A percentile compares a stretch with the other conserved stretches of the same genome.
Conservation (phyloP, 495 filamentous ascomycete genomes). For the Echria macrotheca region DNA sequence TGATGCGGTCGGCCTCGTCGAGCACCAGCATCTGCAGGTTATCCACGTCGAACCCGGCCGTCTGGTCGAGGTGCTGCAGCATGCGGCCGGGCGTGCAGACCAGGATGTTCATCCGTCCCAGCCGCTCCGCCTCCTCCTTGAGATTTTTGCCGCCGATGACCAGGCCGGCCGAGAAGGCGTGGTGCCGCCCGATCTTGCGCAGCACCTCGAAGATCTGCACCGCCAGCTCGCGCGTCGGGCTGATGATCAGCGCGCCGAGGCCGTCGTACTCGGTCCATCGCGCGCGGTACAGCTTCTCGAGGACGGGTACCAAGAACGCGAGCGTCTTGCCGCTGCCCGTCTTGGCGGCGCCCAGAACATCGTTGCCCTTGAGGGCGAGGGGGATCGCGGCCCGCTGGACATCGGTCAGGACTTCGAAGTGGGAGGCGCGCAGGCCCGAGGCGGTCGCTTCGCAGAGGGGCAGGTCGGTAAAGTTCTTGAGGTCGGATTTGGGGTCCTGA, state of each 20-base stretch:
- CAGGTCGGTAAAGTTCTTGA: constrained; percentile 66
- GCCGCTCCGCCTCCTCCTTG: constrained; percentile 77
- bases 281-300: constrained; percentile 89
- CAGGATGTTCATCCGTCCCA: constrained; percentile 94
- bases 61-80: constrained; percentile 94
- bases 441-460: constrained; percentile 83
- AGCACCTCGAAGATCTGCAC: constrained; percentile 97
- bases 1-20: constrained; percentile 92
- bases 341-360: constrained; percentile 93
- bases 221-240: constrained; percentile 89
- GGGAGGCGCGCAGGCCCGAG: constrained; percentile 72
- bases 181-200: constrained; percentile 81
- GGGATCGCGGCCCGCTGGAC: constrained; percentile 86
- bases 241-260: constrained; percentile 85
- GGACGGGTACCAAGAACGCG: constrained; percentile 83
- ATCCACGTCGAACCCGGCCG: constrained; percentile 79
- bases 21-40: constrained; percentile 90
- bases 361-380: constrained; percentile 74
- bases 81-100: constrained; percentile 95
- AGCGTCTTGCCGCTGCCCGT: constrained; percentile 96
- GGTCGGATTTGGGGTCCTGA: constrained; percentile 43
- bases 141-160: constrained; percentile 93
- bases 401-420: constrained; percentile 86
- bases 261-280: constrained; percentile 91
- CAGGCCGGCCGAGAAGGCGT: constrained; percentile 87